Percentiles rank a stretch among this genome's conserved stretches.
These are phyloP conservation scores for Skeletonema menzelii DNA, from an alignment of 108 stramenopile genomes.

Conservation along the genomic window DNA sequence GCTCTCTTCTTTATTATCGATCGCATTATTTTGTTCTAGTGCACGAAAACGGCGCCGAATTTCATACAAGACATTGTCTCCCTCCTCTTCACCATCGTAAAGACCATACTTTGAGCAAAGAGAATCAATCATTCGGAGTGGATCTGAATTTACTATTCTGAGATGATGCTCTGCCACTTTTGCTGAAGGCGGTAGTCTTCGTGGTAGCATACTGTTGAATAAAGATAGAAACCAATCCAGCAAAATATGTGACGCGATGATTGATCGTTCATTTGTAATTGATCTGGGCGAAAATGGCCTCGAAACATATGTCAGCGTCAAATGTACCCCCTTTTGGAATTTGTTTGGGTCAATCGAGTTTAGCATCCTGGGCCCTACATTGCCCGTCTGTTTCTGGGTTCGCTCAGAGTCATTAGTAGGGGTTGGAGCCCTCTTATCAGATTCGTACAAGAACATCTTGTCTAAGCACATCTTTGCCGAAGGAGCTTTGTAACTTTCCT, in stretches of 20 bases:
- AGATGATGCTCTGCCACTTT: conserved; percentile 31
- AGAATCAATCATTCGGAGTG: conserved; percentile 34
- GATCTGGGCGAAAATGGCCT: conserved; percentile 16
- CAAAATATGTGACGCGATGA: conserved; percentile 39
- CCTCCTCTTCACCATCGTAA: conserved; percentile 27
- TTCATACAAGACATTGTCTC: conserved; percentile 60
- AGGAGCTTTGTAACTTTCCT: conserved; percentile 68
- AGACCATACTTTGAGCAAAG: conserved; percentile 40
- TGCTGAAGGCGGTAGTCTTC: conserved; percentile 17
- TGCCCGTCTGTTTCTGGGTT: conserved; percentile 1
- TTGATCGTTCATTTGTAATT: conserved; percentile 22
- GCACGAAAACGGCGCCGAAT: conserved; percentile 84
- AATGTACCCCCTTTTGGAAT: conserved; percentile 29
- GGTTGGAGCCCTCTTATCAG: background rate
- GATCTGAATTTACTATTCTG: conserved; percentile 47
- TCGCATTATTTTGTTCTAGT: conserved; percentile 45
- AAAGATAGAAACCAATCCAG: conserved; percentile 47
- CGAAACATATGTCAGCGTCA: conserved; percentile 19
- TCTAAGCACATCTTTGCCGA: conserved; percentile 50
- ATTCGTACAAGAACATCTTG: conserved; percentile 46
- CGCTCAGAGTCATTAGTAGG: conserved; percentile 12
- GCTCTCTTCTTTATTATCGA: conserved; percentile 40
- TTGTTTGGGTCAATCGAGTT: conserved; percentile 17
- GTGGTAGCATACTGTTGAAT: conserved; percentile 43
- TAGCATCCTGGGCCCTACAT: conserved; percentile 13